phyloP scores from a whole-genome alignment of 164 flowering plant genomes.

The Vitis vinifera region ASM3070453v1 NC_081814.1:17034001-17034500 shows the following conservation, averaged over 20 bases:
- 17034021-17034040: too few relatives aligned
- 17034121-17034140: constrained; percentile 9
- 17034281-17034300: background rate
- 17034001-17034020: too few relatives aligned
- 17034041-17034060: too few relatives aligned
- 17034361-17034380: too few relatives aligned
- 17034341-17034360: background rate
- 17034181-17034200: constrained; percentile 7
- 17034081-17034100: background rate
- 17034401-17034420: constrained; percentile 3
- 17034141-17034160: constrained; percentile 1
- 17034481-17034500: constrained; percentile 28
- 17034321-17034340: background rate
- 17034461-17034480: constrained; percentile 14
- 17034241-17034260: background rate
- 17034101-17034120: constrained; percentile 8
- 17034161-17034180: too few relatives aligned
- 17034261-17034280: background rate
- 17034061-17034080: too few relatives aligned
- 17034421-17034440: constrained; percentile 30
- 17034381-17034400: too few relatives aligned
- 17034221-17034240: background rate
- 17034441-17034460: constrained; percentile 33
- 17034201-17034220: constrained; percentile 3
- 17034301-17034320: background rate